Base-by-base conservation (phyloP, 805 yeast genomes). In the Brettanomyces bruxellensis region DNA sequence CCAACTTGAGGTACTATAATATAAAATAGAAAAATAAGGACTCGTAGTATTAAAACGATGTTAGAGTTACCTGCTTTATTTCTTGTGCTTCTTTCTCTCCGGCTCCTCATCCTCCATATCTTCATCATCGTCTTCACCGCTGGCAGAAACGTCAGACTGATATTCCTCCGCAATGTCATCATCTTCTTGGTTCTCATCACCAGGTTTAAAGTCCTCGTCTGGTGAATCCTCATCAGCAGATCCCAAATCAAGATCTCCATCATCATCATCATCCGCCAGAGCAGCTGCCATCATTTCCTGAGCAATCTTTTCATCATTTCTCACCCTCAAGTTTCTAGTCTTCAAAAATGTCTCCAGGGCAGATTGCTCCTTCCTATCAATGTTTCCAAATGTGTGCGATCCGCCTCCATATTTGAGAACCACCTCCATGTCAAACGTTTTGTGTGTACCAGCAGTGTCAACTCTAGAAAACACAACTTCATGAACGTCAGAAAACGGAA, bases 381-480 rank as follows among this genome's bases (percentile, higher is more conserved):
- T 85, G 58, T 86, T 87, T 52, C 95, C 95, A 65, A 93, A 91
- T 38, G 81, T 80, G 54, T 90, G 93, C 13, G 86, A 72, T 44
- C 79, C 82, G 41, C 74, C 71, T 38, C 83, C 81, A 38, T 79
- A 76, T 52, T 83, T 76, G 48, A 90, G 68, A 28, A 72, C 72
- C 45, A 93, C 78, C 54, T 91, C 93, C 68, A 93, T 69, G 66
- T 93, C 99, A 65, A 93, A 93, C 0, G 98, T 93, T 60, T 96
- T 80, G 30, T 95, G 83, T 2, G 86, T 76, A 3, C 82, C 69
- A 34, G 45, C 25, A 1, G 87, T 73, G 1, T 89, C 81, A 8
- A 93, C 86, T 66, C 99, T 82, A 4, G 96, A 85, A 69, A 93
- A 83, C 35, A 85, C 79, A 32, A 93, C 80, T 38, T 73, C 75